Evolutionary conservation across 2,329 filamentous ascomycete species (phyloP).

Genomic region (Monilinia fructigena): DNA sequence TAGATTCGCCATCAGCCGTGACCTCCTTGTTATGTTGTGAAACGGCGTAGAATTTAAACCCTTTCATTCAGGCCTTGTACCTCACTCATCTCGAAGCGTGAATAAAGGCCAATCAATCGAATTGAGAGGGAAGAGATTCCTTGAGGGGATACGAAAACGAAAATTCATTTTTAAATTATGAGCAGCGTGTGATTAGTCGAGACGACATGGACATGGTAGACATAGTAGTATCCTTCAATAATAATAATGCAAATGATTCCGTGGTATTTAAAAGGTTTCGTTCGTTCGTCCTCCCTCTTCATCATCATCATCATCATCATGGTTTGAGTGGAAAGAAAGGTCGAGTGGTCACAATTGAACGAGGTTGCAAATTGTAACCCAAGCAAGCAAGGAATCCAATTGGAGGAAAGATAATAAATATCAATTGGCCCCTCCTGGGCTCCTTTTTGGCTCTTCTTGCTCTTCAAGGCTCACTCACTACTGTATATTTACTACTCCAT

Average conservation of each 20-base stretch:
- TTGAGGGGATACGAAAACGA: conserved; percentile 15
- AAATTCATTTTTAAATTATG: conserved; percentile 10
- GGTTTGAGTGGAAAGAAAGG: conserved; percentile 16
- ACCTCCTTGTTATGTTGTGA: not conserved
- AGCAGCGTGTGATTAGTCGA: conserved; percentile 20
- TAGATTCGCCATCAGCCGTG: too few species aligned
- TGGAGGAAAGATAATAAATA: not conserved
- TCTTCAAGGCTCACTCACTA: not conserved
- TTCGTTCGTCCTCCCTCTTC: not conserved
- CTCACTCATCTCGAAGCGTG: not conserved
- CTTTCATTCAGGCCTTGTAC: not conserved
- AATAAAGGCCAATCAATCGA: not conserved
- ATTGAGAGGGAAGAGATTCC: conserved; percentile 3
- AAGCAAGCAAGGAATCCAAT: not conserved
- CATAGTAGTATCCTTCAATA: conserved; percentile 2
- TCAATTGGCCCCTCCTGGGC: not conserved
- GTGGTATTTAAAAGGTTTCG: conserved; percentile 1
- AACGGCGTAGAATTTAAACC: not conserved
- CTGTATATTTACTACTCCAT: too few species aligned
- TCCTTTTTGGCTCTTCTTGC: not conserved
- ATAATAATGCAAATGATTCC: not conserved
- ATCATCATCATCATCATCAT: not conserved
- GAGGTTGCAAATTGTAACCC: not conserved
- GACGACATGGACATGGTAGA: conserved; percentile 6
- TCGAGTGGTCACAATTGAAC: conserved; percentile 15